Percentiles rank a stretch among this genome's conserved stretches.
Evolutionary conservation across 2,329 filamentous ascomycete genomes (phyloP).

Genomic region (Ustulina deusta): DNA sequence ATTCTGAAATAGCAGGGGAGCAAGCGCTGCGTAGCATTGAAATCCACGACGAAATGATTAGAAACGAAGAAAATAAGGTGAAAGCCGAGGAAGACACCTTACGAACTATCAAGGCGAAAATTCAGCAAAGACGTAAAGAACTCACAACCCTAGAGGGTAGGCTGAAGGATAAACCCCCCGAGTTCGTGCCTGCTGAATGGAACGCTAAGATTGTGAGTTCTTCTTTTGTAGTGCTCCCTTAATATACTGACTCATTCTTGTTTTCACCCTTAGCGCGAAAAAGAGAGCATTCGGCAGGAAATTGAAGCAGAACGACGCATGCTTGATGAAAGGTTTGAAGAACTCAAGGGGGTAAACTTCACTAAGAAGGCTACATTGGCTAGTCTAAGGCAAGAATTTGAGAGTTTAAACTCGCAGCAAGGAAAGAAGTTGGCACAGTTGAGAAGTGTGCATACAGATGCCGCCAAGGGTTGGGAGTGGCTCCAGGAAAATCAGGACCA

Average conservation of each 20-base stretch:
- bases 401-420: constrained; percentile 75
- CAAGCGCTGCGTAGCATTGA: constrained; percentile 53
- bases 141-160: constrained; percentile 74
- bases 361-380: constrained; percentile 55
- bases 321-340: constrained; percentile 50
- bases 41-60: constrained; percentile 58
- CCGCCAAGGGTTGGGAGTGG: constrained; percentile 82
- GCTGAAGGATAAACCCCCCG: constrained; percentile 69
- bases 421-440: constrained; percentile 80
- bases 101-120: constrained; percentile 26
- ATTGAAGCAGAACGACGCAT: constrained; percentile 58
- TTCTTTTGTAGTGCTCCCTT: not conserved
- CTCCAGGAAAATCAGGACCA: constrained; percentile 75
- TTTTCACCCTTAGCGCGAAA: constrained; percentile 62
- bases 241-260: constrained; percentile 9
- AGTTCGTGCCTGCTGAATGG: constrained; percentile 77
- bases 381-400: constrained; percentile 62
- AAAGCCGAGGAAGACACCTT: constrained; percentile 58
- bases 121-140: constrained; percentile 60
- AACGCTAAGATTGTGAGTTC: constrained; percentile 77
- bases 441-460: constrained; percentile 69
- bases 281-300: constrained; percentile 69
- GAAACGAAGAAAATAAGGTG: constrained; percentile 57
- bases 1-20: constrained; percentile 65
- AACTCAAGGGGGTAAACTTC: constrained; percentile 58